Base-by-base conservation (phyloP, 2,329 filamentous ascomycete genomes). In the Pezicula radicicola region DNA sequence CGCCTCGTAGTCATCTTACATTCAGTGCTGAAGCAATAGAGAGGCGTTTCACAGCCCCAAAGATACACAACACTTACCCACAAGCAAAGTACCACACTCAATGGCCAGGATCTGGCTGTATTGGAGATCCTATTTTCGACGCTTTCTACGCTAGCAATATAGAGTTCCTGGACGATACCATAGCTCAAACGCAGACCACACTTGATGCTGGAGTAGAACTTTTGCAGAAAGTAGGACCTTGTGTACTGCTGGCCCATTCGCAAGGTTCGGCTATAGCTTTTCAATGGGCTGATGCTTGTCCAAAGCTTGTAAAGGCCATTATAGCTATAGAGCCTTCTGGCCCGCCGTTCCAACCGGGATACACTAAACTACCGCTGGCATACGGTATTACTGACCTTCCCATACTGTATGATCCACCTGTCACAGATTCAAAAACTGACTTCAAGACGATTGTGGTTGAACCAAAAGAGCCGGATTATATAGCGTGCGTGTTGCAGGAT, bases 321-420 rank as follows among this genome's bases (percentile, higher is more conserved):
- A 59, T 77, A 1, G 63, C 72, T 1, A 53, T 78, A 1, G 75
- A 78, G 60, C 73, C 74, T 4, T 64, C 66, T 0, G 74, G 74
- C 0, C 74, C 75, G 13, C 74, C 73, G 0, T 78, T 78, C 58
- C 66, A 60, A 33, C 70, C 76, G n/a, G 67, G 66, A 9, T 19
- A 42, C 16, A 60, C 71, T 40, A 69, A 73, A 48, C 65, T 58
- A 18, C 60, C 56, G 0, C 66, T 72, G 1, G 59, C 66, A 2
- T 80, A 70, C 60, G 78, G 76, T 2, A 54, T 80, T 8, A 70
- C 75, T 12, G 70, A 76, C 39, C 68, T 75, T 16, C 71, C 75
- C 0, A 54, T 81, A n/a, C 71, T 69, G 0, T 80, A 76, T 56
- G 63, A 65, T 2, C 77, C 76, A 15, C 62, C 70, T 0, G 70